phyloP scores from a whole-genome alignment of 345 rosid genomes.

The Brassica incana region DNA sequence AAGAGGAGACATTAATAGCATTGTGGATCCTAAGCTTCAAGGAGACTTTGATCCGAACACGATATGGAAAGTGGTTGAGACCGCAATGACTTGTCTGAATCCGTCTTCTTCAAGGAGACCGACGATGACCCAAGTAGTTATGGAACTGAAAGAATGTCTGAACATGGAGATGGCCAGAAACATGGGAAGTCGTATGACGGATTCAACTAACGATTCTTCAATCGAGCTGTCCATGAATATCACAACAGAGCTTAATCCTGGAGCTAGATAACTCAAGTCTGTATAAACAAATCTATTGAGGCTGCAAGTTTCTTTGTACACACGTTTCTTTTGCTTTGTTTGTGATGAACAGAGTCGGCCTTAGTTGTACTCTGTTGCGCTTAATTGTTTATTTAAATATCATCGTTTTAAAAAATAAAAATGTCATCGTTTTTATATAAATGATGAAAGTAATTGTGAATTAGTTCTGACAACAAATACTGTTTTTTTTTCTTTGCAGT shows the following conservation, averaged over 20 bases:
- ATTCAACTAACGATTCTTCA: constrained; percentile 29
- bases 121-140: constrained; percentile 44
- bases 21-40: constrained; percentile 53
- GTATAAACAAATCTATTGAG: background rate
- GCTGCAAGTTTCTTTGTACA: background rate
- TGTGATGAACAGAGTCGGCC: background rate
- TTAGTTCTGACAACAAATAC: background rate
- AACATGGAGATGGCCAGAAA: constrained; percentile 30
- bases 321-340: background rate
- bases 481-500: background rate
- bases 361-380: background rate
- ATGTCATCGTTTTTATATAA: too few species aligned
- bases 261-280: constrained; percentile 32
- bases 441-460: background rate
- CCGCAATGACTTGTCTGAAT: constrained; percentile 51
- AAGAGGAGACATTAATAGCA: constrained; percentile 47
- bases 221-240: constrained; percentile 30
- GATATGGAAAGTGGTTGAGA: constrained; percentile 52
- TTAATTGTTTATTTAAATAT: background rate
- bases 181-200: constrained; percentile 34
- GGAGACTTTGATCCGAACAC: constrained; percentile 44
- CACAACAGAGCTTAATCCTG: constrained; percentile 36
- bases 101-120: constrained; percentile 43
- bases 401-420: too few species aligned
- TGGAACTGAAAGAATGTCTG: constrained; percentile 45